Conservation (phyloP, 148 eudicot genomes). For the Simmondsia chinensis region DNA sequence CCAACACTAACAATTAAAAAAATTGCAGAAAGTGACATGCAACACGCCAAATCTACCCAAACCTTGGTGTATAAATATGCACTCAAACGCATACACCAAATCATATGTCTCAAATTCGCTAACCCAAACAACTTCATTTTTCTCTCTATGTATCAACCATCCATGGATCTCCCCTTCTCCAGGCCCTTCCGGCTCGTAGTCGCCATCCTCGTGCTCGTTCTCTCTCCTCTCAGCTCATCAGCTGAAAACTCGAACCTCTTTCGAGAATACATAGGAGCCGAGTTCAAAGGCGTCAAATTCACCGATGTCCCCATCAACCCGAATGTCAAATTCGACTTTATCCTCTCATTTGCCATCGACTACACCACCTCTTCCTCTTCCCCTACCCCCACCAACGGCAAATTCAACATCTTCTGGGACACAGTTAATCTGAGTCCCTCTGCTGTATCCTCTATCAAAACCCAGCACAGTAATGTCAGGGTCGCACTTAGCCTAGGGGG, state of each 20-base stretch:
- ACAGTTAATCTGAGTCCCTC: constrained; percentile 23
- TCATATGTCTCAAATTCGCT: too few relatives aligned
- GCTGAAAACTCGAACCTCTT: constrained; percentile 35
- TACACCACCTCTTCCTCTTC: constrained; percentile 35
- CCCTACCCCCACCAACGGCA: constrained; percentile 40
- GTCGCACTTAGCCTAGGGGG: constrained; percentile 44
- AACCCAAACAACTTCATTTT: too few relatives aligned
- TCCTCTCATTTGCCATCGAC: constrained; percentile 51
- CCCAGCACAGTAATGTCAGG: constrained; percentile 24
- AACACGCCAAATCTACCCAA: too few relatives aligned
- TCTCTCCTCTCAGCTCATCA: constrained; percentile 3
- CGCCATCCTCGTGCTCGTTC: constrained; percentile 19
- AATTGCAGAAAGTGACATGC: too few relatives aligned
- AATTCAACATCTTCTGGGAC: constrained; percentile 50
- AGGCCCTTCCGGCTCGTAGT: too few relatives aligned
- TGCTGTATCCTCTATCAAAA: constrained; percentile 22
- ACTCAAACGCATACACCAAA: too few relatives aligned
- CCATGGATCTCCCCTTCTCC: too few relatives aligned
- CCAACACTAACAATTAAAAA: too few relatives aligned
- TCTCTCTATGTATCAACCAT: too few relatives aligned
- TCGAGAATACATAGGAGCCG: constrained; percentile 56
- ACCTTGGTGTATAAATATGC: too few relatives aligned
- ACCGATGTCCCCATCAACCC: constrained; percentile 44
- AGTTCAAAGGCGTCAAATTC: constrained; percentile 33
- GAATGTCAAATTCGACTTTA: constrained; percentile 39